Conservation (phyloP, 192 early-diverging fungal genomes). For the Coemansia sp. region DNA sequence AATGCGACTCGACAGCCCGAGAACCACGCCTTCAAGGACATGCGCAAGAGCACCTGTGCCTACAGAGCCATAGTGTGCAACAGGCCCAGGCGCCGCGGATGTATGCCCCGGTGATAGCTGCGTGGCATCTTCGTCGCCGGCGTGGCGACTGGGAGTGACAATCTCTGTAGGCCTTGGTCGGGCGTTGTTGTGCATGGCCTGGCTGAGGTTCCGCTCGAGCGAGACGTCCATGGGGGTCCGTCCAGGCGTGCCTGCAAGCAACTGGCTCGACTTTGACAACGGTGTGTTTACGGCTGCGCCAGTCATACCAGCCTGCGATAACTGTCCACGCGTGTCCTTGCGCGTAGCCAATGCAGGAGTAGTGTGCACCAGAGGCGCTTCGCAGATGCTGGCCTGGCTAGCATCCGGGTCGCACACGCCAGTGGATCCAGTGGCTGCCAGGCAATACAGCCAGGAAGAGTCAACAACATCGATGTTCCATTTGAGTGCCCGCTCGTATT, state of each 20-base stretch:
- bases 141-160: not conserved
- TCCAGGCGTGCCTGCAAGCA: conserved; percentile 27
- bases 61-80: not conserved
- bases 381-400: not conserved
- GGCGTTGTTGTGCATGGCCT: conserved; percentile 30
- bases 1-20: conserved; percentile 36
- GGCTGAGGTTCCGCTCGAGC: conserved; percentile 36
- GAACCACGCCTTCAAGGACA: conserved; percentile 28
- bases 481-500: conserved; percentile 72
- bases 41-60: not conserved
- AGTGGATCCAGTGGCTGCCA: conserved; percentile 9
- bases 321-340: not conserved
- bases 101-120: conserved; percentile 33
- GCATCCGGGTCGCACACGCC: not conserved
- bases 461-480: conserved; percentile 67
- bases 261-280: not conserved
- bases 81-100: not conserved
- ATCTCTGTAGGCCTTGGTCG: not conserved
- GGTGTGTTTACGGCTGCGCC: conserved; percentile 11
- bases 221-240: conserved; percentile 41
- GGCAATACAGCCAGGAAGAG: conserved; percentile 53
- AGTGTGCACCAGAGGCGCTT: not conserved
- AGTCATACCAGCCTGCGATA: not conserved
- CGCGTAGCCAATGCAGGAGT: not conserved
- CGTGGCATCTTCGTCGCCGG: conserved; percentile 18